These are phyloP conservation scores for Aspergillus transmontanensis DNA, from an alignment of 2,329 filamentous ascomycete genomes.

Conservation along the genomic window DNA sequence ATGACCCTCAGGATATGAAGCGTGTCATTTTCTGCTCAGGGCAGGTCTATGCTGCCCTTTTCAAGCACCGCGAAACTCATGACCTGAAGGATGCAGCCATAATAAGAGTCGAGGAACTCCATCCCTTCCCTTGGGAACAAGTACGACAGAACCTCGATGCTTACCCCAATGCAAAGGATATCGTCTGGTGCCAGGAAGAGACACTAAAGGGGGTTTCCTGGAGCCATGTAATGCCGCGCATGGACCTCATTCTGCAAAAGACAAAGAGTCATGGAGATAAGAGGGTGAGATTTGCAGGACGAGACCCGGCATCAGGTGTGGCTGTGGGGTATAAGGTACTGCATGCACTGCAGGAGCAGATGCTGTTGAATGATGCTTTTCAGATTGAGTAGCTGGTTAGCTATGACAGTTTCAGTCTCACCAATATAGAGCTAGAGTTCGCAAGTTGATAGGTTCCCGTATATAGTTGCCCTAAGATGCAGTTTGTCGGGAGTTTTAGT, in stretches of 20 bases:
- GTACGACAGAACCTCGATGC: not conserved
- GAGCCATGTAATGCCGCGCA: not conserved
- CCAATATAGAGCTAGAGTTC: not conserved
- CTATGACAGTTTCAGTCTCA: not conserved
- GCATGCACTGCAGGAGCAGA: not conserved
- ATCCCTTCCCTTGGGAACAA: slow-evolving; percentile 4
- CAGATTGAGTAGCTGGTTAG: not conserved
- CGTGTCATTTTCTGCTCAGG: slow-evolving; percentile 4
- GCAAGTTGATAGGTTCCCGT: not conserved
- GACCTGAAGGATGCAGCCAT: not conserved
- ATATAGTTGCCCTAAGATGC: not conserved
- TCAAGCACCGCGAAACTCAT: not conserved
- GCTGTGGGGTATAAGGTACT: not conserved
- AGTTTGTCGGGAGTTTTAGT: not conserved
- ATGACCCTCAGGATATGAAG: not conserved
- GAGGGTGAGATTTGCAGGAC: not conserved
- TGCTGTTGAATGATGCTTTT: slow-evolving; percentile 1
- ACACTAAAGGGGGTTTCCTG: slow-evolving; percentile 1
- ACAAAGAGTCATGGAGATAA: not conserved
- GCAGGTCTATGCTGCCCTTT: slow-evolving; percentile 2
- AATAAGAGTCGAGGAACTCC: not conserved
- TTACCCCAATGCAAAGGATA: slow-evolving; percentile 1
- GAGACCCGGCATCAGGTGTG: not conserved
- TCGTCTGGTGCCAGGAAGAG: slow-evolving; percentile 6
- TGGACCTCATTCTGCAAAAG: not conserved